Evolutionary conservation across 441 rosid genomes (phyloP).

Genomic region (Lepidium campestre): DNA sequence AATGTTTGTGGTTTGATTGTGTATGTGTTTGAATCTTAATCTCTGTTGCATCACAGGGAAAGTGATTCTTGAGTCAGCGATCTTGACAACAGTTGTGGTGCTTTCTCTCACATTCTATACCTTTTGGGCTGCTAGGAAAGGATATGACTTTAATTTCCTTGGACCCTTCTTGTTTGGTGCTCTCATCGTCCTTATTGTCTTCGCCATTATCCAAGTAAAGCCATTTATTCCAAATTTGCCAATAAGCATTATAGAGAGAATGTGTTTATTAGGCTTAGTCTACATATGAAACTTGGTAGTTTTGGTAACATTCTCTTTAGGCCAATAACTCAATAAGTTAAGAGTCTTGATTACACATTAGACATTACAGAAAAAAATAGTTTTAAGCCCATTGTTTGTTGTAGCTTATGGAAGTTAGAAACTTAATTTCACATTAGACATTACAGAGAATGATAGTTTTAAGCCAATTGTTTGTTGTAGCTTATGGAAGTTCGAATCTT

Average conservation of each 20-base stretch:
- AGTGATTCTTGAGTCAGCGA: slow-evolving; percentile 69
- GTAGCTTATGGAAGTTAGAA: background rate
- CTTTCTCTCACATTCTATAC: slow-evolving; percentile 78
- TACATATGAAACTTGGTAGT: background rate
- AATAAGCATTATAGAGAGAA: background rate
- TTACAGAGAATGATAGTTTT: background rate
- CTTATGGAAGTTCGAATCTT: background rate
- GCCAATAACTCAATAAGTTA: background rate
- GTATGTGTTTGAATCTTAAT: background rate
- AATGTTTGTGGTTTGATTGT: background rate
- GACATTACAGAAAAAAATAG: background rate
- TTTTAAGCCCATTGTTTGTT: background rate
- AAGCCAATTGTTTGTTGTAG: background rate
- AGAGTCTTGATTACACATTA: background rate
- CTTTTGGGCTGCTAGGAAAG: slow-evolving; percentile 87
- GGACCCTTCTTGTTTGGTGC: slow-evolving; percentile 92
- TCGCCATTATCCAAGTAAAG: slow-evolving; percentile 65
- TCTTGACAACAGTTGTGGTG: slow-evolving; percentile 67
- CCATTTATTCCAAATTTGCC: background rate
- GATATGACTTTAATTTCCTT: slow-evolving; percentile 84
- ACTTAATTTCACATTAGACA: background rate
- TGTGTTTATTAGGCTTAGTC: background rate
- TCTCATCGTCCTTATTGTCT: slow-evolving; percentile 53
- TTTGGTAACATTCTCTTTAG: background rate
- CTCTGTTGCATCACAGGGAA: slow-evolving; percentile 48